A percentile compares a stretch with the other conserved stretches of the same genome.
These are phyloP conservation scores for Saururus chinensis DNA, from an alignment of 164 flowering plant species.

Conservation along the genomic window DNA sequence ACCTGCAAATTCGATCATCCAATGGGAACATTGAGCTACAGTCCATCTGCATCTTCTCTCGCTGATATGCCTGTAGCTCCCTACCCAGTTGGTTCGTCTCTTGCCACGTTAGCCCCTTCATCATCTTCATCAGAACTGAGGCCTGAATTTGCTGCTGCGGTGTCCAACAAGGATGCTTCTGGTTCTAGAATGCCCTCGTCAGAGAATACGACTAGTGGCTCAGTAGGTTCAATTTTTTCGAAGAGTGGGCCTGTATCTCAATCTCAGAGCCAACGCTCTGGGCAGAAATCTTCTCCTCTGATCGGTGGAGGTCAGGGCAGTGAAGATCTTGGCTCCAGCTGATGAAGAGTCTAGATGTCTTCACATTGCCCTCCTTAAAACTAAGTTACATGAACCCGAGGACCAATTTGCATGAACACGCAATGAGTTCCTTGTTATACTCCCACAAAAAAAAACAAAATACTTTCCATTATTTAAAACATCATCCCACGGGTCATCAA, in stretches of 20 bases:
- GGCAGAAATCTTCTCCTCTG: slow-evolving; percentile 28
- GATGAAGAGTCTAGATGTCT: slow-evolving; percentile 9
- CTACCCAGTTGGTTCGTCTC: slow-evolving; percentile 72
- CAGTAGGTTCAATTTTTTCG: slow-evolving; percentile 51
- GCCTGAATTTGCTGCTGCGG: slow-evolving; percentile 38
- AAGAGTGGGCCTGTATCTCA: slow-evolving; percentile 32
- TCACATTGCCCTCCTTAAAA: slow-evolving; percentile 7
- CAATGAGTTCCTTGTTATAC: not conserved
- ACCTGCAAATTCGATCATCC: slow-evolving; percentile 89
- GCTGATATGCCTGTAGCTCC: slow-evolving; percentile 95
- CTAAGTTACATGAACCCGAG: not conserved
- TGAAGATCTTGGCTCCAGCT: slow-evolving; percentile 29
- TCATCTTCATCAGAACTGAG: slow-evolving; percentile 79
- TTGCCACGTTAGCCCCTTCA: slow-evolving; percentile 75
- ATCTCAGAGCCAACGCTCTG: slow-evolving; percentile 25
- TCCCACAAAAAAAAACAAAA: not conserved
- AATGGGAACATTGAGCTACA: slow-evolving; percentile 60
- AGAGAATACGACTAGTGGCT: slow-evolving; percentile 42
- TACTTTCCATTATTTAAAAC: slow-evolving; percentile 2
- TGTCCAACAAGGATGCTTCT: slow-evolving; percentile 35
- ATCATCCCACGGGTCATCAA: slow-evolving; percentile 9
- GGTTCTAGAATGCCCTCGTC: slow-evolving; percentile 43
- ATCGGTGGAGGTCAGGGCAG: slow-evolving; percentile 16
- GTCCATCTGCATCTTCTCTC: slow-evolving; percentile 95
- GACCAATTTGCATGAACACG: slow-evolving; percentile 12